Base-by-base conservation (phyloP, 208 protist genomes). In the Porcisia deanei region DNA sequence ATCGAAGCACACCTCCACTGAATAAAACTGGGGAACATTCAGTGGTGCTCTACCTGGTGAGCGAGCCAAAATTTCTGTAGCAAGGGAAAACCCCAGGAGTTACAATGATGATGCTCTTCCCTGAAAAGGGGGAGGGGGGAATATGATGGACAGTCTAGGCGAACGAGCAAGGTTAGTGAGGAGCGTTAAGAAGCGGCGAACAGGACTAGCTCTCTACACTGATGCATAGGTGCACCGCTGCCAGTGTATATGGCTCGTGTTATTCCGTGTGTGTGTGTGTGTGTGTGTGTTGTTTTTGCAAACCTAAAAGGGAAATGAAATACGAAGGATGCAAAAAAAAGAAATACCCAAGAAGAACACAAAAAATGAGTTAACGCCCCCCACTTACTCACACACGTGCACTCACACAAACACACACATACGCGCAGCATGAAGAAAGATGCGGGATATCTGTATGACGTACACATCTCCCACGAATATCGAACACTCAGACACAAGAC, bases 261-360 rank as follows among this genome's bases (percentile, higher is more conserved):
- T 52, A 52, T 52, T 52, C 8, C 10, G 8, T 52, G 47, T 52
- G 16, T 1, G 16, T 65, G 3, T 39, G 12, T 2, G 16, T 43
- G 12, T n/a, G 30, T 10, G 37, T 45, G 34, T 7, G 30, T 30
- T 30, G 14, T 63, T 30, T 37, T n/a, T 16, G 8, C 57, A 61
- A 61, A 61, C 60, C 18, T n/a, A 37, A 65, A 77, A 71, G 71
- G 41, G 20, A 71, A 77, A 70, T 70, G 14, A 34, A 16, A 43
- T 25, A 66, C 7, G 65, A 12, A 39, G 52, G 1, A 30, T 64
- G 10, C 14, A 49, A 20, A 72, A 49, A 20, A 72, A 10, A 57
- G 39, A 3, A 20, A 58, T 22, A 14, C 39, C 4, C 37, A 71
- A 9, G 34, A 63, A 45, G n/a, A 59, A 43, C 10, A 63, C 52